These are phyloP conservation scores for Nakazawaea ambrosiae DNA, from an alignment of 805 yeast species.

Conservation along the genomic window DNA sequence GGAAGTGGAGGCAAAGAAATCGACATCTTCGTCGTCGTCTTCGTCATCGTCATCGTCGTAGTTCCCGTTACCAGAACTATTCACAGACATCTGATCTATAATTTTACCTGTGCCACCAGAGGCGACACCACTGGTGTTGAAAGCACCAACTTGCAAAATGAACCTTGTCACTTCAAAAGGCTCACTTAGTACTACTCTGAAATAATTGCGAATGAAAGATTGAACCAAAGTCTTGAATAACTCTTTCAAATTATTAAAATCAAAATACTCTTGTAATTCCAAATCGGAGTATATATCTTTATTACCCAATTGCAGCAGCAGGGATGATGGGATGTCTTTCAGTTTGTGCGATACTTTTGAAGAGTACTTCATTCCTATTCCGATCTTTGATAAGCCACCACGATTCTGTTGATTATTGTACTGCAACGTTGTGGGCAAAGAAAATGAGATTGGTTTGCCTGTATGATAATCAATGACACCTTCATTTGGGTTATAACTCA, in stretches of 20 bases:
- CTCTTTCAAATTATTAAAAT: slow-evolving; percentile 49
- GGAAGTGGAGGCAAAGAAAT: slow-evolving; percentile 29
- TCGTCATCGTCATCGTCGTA: slow-evolving; percentile 12
- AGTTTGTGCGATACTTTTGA: slow-evolving; percentile 11
- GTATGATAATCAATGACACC: slow-evolving; percentile 28
- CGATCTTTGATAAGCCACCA: slow-evolving; percentile 1
- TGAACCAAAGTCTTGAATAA: slow-evolving; percentile 47
- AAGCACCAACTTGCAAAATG: slow-evolving; percentile 73
- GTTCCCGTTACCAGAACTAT: too few relatives aligned
- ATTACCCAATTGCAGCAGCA: slow-evolving; percentile 13
- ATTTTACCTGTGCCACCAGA: not conserved
- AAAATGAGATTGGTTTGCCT: slow-evolving; percentile 25
- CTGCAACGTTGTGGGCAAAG: slow-evolving; percentile 21
- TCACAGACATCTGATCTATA: not conserved
- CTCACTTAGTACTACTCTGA: slow-evolving; percentile 64
- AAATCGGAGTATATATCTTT: slow-evolving; percentile 45
- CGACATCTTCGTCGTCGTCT: slow-evolving; percentile 28
- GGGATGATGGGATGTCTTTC: too few relatives aligned
- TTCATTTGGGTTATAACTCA: slow-evolving; percentile 24
- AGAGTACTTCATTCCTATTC: slow-evolving; percentile 5
- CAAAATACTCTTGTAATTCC: slow-evolving; percentile 63
- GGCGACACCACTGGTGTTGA: slow-evolving; percentile 22
- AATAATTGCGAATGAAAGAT: slow-evolving; percentile 62
- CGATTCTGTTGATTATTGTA: slow-evolving; percentile 10
- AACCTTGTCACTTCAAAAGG: slow-evolving; percentile 83